phyloP scores from a whole-genome alignment of 1,284 basidiomycete species.

The Singerocomus inundabilis region DNA sequence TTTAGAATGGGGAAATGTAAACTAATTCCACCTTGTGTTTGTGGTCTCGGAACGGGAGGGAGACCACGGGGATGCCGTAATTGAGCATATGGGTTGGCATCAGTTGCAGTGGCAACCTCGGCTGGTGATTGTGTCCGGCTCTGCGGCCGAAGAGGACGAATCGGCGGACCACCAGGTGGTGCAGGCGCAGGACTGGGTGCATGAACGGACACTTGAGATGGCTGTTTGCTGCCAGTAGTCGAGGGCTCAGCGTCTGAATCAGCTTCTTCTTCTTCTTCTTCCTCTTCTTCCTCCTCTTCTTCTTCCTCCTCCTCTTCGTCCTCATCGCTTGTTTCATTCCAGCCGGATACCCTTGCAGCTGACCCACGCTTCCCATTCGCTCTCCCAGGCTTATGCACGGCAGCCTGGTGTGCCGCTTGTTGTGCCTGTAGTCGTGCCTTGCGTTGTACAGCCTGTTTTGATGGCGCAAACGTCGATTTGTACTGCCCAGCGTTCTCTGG shows the following conservation, averaged over 20 bases:
- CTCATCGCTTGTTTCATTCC: conserved; percentile 77
- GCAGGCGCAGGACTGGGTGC: conserved; percentile 23
- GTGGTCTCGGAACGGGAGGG: conserved; percentile 41
- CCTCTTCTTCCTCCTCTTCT: conserved; percentile 57
- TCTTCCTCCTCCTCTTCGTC: conserved; percentile 73
- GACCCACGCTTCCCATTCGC: conserved; percentile 54
- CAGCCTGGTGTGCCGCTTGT: conserved; percentile 74
- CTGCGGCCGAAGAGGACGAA: conserved; percentile 29
- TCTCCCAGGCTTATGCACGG: conserved; percentile 69
- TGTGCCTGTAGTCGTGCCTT: conserved; percentile 81
- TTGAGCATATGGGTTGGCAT: conserved; percentile 35
- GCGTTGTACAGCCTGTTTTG: conserved; percentile 76
- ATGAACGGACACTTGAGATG: conserved; percentile 23
- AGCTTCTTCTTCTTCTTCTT: conserved; percentile 72
- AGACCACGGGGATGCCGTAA: conserved; percentile 41
- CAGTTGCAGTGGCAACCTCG: conserved; percentile 31
- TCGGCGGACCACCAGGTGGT: conserved; percentile 27
- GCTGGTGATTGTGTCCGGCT: conserved; percentile 33
- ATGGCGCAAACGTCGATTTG: conserved; percentile 82
- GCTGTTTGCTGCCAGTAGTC: conserved; percentile 32
- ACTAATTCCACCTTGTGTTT: conserved; percentile 33
- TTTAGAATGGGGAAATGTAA: not conserved
- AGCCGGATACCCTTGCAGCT: conserved; percentile 46
- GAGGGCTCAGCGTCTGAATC: conserved; percentile 58
- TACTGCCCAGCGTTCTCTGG: conserved; percentile 39